A percentile compares a stretch with the other conserved stretches of the same genome.
Evolutionary conservation across 2,329 filamentous ascomycete species (phyloP).

Genomic region (Albophoma yamanashiensis): DNA sequence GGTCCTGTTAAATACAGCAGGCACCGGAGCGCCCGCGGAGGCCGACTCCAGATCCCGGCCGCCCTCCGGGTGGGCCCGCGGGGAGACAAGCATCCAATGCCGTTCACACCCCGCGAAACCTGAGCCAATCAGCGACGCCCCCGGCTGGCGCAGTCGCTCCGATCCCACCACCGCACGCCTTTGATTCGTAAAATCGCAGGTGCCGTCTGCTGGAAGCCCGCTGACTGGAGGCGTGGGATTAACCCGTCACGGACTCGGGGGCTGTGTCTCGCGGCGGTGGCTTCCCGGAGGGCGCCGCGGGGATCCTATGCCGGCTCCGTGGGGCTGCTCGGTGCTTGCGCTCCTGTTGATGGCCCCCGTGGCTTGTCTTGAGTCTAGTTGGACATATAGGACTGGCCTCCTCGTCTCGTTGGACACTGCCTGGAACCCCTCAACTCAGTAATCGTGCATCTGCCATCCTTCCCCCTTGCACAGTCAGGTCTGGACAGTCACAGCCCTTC

Average conservation of each 20-base stretch:
- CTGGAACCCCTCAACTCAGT: not conserved
- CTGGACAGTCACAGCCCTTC: not conserved
- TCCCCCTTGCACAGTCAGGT: not conserved
- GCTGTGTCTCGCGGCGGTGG: not conserved
- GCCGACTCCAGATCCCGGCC: not conserved
- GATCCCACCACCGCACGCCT: not conserved
- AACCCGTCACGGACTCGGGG: not conserved
- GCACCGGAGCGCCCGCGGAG: not conserved
- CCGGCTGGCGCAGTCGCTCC: not conserved
- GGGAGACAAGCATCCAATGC: not conserved
- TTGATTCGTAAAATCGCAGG: not conserved
- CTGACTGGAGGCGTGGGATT: not conserved
- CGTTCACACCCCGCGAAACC: not conserved
- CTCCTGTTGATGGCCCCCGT: not conserved
- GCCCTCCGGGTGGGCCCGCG: not conserved
- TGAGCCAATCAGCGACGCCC: not conserved
- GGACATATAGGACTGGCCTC: too few species aligned
- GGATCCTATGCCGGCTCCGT: not conserved
- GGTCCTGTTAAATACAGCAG: not conserved
- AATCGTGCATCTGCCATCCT: too few species aligned
- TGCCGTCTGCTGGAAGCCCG: not conserved
- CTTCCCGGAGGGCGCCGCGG: not conserved
- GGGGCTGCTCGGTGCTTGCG: not conserved
- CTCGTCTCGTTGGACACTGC: not conserved
- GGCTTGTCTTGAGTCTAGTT: not conserved